Conservation (phyloP, 2,329 filamentous ascomycete species). For the Emergomyces pasteurianus region DNA sequence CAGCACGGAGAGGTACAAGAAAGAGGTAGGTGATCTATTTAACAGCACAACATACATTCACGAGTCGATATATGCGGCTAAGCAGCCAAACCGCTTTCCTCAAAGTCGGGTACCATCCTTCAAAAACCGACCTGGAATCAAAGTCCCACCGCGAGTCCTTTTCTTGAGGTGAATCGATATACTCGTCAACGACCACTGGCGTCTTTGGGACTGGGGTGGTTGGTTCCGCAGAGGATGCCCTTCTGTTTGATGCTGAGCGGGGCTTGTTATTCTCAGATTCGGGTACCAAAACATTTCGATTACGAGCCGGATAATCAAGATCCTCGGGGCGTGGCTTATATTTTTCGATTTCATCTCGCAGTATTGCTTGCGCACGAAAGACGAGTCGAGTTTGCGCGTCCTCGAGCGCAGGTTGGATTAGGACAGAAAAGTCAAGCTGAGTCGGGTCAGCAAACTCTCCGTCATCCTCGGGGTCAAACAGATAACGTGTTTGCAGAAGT, state of each 20-base stretch:
- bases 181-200: conserved; percentile 42
- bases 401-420: conserved; percentile 54
- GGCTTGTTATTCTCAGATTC: conserved; percentile 25
- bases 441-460: conserved; percentile 37
- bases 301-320: conserved; percentile 49
- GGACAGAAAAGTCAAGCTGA: conserved; percentile 48
- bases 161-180: conserved; percentile 31
- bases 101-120: conserved; percentile 55
- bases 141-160: conserved; percentile 40
- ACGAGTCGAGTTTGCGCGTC: conserved; percentile 56
- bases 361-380: conserved; percentile 50
- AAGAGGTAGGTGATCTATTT: background rate
- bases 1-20: conserved; percentile 9
- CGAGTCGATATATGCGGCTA: conserved; percentile 56
- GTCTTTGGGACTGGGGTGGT: conserved; percentile 35
- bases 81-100: conserved; percentile 57
- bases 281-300: conserved; percentile 32
- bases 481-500: conserved; percentile 53
- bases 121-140: conserved; percentile 44
- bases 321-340: conserved; percentile 55
- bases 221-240: conserved; percentile 29
- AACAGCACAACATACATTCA: conserved; percentile 40
- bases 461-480: conserved; percentile 47
- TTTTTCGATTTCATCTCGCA: conserved; percentile 55
- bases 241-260: conserved; percentile 43